These are phyloP conservation scores for Phalaenopsis equestris DNA, from an alignment of 106 monocot genomes.

Conservation along the genomic window DNA sequence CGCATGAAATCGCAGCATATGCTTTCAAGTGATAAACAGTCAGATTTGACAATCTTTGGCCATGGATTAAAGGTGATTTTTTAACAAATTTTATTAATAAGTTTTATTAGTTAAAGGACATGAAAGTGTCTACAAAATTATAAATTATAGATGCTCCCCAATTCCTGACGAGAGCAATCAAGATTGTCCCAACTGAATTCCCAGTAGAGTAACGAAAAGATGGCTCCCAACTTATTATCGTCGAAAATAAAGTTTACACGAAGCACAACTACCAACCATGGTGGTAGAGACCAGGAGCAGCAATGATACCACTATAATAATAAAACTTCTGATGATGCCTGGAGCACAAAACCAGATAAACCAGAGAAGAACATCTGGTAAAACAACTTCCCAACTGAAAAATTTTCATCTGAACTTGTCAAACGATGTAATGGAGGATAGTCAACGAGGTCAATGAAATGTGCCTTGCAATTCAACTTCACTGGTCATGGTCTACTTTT, in stretches of 20 bases:
- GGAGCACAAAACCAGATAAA: neutral
- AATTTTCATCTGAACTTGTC: neutral
- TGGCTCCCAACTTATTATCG: no score
- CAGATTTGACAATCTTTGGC: no score
- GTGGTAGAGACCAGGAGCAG: neutral
- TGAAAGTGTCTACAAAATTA: no score
- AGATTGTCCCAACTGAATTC: no score
- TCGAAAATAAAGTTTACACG: neutral
- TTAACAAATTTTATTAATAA: no score
- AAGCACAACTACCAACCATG: neutral
- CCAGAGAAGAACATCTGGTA: neutral
- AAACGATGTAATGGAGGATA: neutral
- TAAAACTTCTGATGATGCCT: neutral
- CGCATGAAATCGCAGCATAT: no score
- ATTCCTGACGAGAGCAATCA: no score
- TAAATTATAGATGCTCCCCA: no score
- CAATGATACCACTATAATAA: neutral
- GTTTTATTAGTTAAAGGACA: no score
- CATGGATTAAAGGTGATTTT: no score
- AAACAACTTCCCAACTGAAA: neutral
- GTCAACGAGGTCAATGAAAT: neutral
- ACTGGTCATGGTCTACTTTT: conserved; percentile 11
- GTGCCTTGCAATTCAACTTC: neutral
- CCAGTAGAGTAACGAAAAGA: no score
- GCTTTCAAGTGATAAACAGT: no score